Evolutionary conservation across 2,329 filamentous ascomycete species (phyloP).

Genomic region (Calonectria leucothoes): DNA sequence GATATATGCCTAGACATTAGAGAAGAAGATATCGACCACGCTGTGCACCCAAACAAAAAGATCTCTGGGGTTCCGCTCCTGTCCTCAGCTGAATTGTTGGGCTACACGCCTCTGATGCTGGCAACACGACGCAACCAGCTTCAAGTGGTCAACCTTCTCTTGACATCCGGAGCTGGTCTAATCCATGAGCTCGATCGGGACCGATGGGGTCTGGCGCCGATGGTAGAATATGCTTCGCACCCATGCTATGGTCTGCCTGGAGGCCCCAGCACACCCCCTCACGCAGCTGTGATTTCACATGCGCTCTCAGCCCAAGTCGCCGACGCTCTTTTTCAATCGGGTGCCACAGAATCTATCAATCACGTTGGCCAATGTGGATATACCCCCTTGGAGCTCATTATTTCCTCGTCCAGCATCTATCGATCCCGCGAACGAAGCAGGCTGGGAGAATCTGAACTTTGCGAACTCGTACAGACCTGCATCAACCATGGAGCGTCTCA

Average conservation of each 20-base stretch:
- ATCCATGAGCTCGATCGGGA: neutral
- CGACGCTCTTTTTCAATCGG: neutral
- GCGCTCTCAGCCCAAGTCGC: neutral
- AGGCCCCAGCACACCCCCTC: neutral
- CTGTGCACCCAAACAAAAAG: neutral
- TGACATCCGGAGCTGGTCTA: neutral
- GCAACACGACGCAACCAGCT: neutral
- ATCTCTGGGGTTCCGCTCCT: neutral
- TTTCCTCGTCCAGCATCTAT: neutral
- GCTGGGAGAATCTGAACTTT: neutral
- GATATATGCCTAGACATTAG: too few species aligned
- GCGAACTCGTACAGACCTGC: neutral
- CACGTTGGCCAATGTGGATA: neutral
- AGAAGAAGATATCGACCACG: too few species aligned
- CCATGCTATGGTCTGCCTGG: neutral
- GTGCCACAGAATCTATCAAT: neutral
- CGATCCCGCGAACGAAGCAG: too few species aligned
- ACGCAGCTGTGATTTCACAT: neutral
- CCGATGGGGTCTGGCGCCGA: neutral
- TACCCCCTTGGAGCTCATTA: neutral
- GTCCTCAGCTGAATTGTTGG: neutral
- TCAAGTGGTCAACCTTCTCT: neutral
- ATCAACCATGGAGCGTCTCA: neutral
- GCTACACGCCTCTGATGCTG: neutral
- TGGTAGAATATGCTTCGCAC: neutral